Evolutionary conservation across 1,284 basidiomycete species (phyloP).

Genomic region (Rhodotorula sp.): DNA sequence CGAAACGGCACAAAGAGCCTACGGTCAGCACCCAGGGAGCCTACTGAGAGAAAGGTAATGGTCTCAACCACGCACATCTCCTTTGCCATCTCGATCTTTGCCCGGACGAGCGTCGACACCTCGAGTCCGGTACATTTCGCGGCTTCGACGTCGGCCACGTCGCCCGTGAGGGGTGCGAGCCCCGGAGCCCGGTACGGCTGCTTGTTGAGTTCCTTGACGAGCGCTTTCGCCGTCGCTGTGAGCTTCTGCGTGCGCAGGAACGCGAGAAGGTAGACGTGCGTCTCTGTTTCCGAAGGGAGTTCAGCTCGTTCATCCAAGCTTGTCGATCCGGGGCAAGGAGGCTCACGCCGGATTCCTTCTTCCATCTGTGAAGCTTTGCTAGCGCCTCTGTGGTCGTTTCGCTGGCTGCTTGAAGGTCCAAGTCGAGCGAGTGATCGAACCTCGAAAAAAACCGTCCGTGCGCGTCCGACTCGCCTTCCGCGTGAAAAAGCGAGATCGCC

Average conservation of each 20-base stretch:
- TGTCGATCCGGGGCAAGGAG: neutral
- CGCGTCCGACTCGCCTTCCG: too few relatives aligned
- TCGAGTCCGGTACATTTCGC: constrained; percentile 42
- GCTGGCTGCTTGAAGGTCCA: neutral
- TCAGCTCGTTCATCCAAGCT: neutral
- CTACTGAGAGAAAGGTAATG: neutral
- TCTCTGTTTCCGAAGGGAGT: constrained; percentile 52
- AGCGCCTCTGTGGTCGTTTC: neutral
- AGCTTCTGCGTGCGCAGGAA: constrained; percentile 65
- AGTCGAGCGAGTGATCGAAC: neutral
- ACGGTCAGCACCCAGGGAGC: too few relatives aligned
- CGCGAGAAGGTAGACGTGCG: constrained; percentile 68
- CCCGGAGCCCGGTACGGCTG: constrained; percentile 10
- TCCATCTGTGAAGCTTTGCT: neutral
- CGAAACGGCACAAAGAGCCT: too few relatives aligned
- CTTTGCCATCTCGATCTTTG: constrained; percentile 22
- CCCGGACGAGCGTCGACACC: constrained; percentile 26
- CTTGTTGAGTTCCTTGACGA: constrained; percentile 39
- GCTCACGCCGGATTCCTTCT: neutral
- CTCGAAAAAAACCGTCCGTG: too few relatives aligned
- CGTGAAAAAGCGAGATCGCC: too few relatives aligned
- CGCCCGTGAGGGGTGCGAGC: constrained; percentile 11
- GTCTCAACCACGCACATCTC: constrained; percentile 16
- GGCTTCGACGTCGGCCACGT: constrained; percentile 41
- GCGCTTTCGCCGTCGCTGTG: constrained; percentile 54